These are phyloP conservation scores for Monosporascus sp. DNA, from an alignment of 2,329 filamentous ascomycete species.

Conservation along the genomic window DNA sequence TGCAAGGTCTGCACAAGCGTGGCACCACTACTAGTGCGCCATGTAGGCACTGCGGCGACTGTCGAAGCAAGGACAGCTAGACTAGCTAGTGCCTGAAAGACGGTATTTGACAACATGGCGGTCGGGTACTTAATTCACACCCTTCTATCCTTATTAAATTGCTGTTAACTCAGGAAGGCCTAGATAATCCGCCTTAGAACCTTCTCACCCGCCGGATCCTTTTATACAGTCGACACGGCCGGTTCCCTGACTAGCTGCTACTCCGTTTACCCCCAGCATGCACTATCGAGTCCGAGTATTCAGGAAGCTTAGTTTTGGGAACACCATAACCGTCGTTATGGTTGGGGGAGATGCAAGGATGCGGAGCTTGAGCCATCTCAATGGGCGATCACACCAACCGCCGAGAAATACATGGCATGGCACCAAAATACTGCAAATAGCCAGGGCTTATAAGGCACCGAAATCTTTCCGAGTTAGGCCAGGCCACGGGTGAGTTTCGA, in stretches of 20 bases:
- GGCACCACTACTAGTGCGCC: conserved; percentile 6
- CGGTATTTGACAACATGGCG: conserved; percentile 4
- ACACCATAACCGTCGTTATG: background rate
- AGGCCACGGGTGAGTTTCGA: background rate
- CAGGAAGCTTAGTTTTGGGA: background rate
- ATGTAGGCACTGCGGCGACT: conserved; percentile 5
- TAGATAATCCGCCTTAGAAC: background rate
- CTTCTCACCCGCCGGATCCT: too few relatives aligned
- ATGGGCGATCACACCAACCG: background rate
- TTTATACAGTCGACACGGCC: too few relatives aligned
- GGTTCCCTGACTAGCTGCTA: too few relatives aligned
- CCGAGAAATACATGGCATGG: background rate
- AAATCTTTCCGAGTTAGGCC: background rate
- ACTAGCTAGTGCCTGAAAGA: background rate
- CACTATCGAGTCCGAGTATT: background rate
- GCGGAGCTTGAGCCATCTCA: background rate
- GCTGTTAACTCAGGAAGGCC: background rate
- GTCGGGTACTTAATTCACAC: background rate
- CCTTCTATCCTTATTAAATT: background rate
- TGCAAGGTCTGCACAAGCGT: conserved; percentile 5
- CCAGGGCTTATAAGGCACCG: background rate
- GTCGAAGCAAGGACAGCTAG: conserved; percentile 4
- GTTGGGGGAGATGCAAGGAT: background rate
- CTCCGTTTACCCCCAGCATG: too few relatives aligned
- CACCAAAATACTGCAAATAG: background rate